These are phyloP conservation scores for Eragrostis tef DNA, from an alignment of 202 grass and related monocot species.

Conservation along the genomic window DNA sequence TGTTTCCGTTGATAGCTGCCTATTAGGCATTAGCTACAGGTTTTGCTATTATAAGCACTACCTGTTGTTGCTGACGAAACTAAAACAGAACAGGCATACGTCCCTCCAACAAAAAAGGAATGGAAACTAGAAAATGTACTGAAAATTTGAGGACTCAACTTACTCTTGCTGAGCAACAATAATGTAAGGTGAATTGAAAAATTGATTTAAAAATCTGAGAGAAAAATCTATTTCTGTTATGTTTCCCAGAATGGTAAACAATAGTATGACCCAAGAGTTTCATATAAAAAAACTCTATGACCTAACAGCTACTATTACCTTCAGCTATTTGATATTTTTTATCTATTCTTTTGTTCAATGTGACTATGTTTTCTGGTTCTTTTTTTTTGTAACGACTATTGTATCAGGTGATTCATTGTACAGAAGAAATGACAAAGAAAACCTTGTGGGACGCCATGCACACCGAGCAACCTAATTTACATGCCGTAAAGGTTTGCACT, in stretches of 20 bases:
- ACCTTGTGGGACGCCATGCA: constrained; percentile 88
- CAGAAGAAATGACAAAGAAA: constrained; percentile 86
- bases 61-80: constrained; percentile 13
- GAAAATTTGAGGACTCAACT: background rate
- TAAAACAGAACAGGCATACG: background rate
- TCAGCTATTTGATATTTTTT: background rate
- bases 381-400: background rate
- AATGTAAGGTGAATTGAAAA: background rate
- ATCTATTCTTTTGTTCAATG: background rate
- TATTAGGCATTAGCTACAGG: background rate
- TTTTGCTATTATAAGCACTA: background rate
- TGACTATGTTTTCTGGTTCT: background rate
- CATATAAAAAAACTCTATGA: background rate
- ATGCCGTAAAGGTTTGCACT: constrained; percentile 66
- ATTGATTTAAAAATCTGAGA: background rate
- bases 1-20: background rate
- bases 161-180: constrained; percentile 24
- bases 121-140: background rate
- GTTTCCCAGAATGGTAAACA: background rate
- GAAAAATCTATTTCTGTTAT: background rate
- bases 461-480: constrained; percentile 65
- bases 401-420: constrained; percentile 80
- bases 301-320: background rate
- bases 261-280: background rate
- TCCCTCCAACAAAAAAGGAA: background rate